Base-by-base conservation (phyloP, 2,329 filamentous ascomycete species). In the Phyllachora maydis region DNA sequence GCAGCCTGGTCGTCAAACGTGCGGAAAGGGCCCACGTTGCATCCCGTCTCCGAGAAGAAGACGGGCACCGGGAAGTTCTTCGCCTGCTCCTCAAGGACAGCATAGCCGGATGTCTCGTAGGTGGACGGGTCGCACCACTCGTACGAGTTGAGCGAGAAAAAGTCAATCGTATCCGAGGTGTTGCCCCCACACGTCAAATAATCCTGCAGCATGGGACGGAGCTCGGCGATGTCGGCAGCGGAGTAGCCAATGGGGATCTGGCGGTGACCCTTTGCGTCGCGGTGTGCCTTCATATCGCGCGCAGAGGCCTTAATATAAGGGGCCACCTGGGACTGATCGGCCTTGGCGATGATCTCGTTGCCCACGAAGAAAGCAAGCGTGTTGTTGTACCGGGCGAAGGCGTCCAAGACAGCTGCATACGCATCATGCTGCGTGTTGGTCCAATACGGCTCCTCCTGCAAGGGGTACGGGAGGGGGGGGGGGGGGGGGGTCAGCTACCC, bases 21-120 rank as follows among this genome's bases (percentile, higher is more conserved):
- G 20, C 74, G 61, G 1, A 71, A 68, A 2, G 50, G 49, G 1
- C 57, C 55, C 5, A 52, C 58, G 41, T 77, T 83, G 59, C 81
- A 91, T 28, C 81, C 81, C 3, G 78, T 88, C 49, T 91, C 81
- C 16, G 77, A 83, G 49, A 91, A 79, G 56, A 82, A 83, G 37
- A 88, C 79, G 11, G 78, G 81, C n/a, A 90, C 67, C 22, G 69
- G 72, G 46, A 81, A 83, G 36, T 65, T 47, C 18, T 60, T 59
- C 5, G 75, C 69, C 32, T 74, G 68, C 25, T 56, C 45, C 42
- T 81, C 60, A 14, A 90, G 64, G 31, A 56, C 54, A 22, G 54
- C 40, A 49, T 91, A 91, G 27, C 77, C 79, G 3, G 79, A 67
- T 5, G 45, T 52, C 14, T 52, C 33, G 47, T 69, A 82, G 4